Evolutionary conservation across 2,329 filamentous ascomycete species (phyloP), one percentile per base, ranked within the genome.

Genomic region (Emmonsiellopsis sp.): DNA sequence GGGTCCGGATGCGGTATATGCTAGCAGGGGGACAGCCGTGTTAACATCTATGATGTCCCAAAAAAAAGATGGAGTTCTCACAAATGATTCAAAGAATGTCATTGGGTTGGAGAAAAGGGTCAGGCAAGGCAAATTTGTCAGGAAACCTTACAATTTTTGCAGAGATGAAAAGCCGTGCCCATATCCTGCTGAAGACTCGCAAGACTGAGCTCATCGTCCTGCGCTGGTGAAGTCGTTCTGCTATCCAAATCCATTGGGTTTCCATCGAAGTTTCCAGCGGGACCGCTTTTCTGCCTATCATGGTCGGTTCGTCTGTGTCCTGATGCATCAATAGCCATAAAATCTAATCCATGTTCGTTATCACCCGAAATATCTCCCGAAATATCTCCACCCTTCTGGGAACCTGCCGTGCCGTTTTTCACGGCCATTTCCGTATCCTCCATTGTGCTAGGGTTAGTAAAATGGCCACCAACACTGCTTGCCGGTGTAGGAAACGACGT

Each of bases 1-100:
- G 56, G 82, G 82, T 62, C 73, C 74, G 58, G 79, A 77, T 56
- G 71, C 65, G 61, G 69, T 68, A 71, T 71, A 64, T 68, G 70
- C 71, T 74, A 67, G 70, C 56, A 27, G 61, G 61, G 61, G 54
- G 59, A 62, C 62, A 58, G 61, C 55, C 59, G 65, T 66, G 72
- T 75, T 73, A 75, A 75, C 67, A 71, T 63, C 61, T 39, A 62
- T 63, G 58, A 58, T 65, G 61, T 60, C 61, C 58, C 61, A 55
- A 62, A 62, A 56, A 57, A 51, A 43, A 60, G 62, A 62, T 59
- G 21, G 21, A 27, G 21, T 5, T 27, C 56, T 58, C 52, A 64
- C 65, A 69, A 58, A 49, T 32, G 58, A 58, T 49, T 53, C 58
- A 52, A 52, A 42, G 54, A 32, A 58, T 57, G 44, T 74, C 31